Conservation (phyloP, 2,329 filamentous ascomycete species). For the Pseudogymnoascus pannorum region DNA sequence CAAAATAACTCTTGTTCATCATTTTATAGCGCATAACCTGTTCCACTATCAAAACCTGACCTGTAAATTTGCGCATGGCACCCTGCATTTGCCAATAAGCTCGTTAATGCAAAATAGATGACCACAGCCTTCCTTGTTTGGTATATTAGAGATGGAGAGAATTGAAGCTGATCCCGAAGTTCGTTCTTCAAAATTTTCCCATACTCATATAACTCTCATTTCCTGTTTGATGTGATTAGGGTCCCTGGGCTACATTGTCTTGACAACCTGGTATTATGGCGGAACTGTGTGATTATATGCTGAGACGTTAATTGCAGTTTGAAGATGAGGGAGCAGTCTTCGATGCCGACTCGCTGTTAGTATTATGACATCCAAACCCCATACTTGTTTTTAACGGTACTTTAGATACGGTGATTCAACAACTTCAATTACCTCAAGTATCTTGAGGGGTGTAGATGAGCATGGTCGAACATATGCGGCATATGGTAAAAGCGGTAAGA, state of each 20-base stretch:
- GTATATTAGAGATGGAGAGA: background rate
- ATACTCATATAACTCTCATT: background rate
- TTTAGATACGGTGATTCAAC: background rate
- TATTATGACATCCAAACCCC: background rate
- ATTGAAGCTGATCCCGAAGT: background rate
- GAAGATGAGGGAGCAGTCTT: background rate
- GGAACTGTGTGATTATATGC: background rate
- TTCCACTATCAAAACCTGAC: background rate
- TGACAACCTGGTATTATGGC: background rate
- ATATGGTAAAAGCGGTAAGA: constrained; percentile 20
- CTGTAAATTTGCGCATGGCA: background rate
- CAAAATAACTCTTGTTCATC: background rate
- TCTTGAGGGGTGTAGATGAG: constrained; percentile 20
- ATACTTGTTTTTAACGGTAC: background rate
- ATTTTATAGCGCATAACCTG: background rate
- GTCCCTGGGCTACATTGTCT: background rate
- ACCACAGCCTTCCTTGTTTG: background rate
- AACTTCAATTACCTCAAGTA: constrained; percentile 16
- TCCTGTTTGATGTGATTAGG: background rate
- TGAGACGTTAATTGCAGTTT: background rate
- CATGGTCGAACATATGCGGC: constrained; percentile 24
- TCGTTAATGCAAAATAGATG: background rate
- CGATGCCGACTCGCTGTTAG: background rate
- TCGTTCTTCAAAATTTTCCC: background rate
- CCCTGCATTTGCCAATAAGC: background rate